Evolutionary conservation across 2,329 filamentous ascomycete genomes (phyloP).

Genomic region (Phaeophleospora eucalypticola): DNA sequence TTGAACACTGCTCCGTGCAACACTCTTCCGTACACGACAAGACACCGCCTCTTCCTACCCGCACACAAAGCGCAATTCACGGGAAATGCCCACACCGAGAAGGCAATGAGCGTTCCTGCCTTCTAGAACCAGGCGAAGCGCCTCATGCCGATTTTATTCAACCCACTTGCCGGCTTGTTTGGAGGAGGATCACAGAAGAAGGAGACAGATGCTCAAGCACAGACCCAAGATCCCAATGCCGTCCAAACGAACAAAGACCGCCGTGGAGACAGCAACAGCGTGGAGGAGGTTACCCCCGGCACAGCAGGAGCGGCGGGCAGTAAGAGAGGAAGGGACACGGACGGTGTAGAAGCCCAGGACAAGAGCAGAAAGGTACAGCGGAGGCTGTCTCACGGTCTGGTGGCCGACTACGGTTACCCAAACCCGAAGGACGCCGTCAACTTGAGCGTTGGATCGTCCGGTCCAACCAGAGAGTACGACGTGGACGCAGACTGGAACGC

Average conservation of each 20-base stretch:
- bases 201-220: not conserved
- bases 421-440: not conserved
- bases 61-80: not conserved
- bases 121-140: not conserved
- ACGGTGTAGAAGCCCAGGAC: not conserved
- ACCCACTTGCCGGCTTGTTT: not conserved
- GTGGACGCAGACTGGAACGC: not conserved
- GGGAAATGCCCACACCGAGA: not conserved
- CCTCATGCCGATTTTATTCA: not conserved
- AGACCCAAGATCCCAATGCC: not conserved
- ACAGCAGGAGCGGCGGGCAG: not conserved
- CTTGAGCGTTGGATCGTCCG: not conserved
- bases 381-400: not conserved
- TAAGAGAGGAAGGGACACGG: not conserved
- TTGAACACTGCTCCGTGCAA: not conserved
- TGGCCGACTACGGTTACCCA: not conserved
- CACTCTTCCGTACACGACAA: no score
- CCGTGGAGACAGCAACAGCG: no score
- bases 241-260: no score
- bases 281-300: not conserved
- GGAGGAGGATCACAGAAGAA: not conserved
- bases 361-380: not conserved
- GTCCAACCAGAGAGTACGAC: not conserved
- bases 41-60: not conserved
- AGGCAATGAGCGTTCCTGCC: not conserved